A percentile compares a stretch with the other conserved stretches of the same genome.
Evolutionary conservation across 805 yeast genomes (phyloP).

Genomic region (Starmerella stigmatis): DNA sequence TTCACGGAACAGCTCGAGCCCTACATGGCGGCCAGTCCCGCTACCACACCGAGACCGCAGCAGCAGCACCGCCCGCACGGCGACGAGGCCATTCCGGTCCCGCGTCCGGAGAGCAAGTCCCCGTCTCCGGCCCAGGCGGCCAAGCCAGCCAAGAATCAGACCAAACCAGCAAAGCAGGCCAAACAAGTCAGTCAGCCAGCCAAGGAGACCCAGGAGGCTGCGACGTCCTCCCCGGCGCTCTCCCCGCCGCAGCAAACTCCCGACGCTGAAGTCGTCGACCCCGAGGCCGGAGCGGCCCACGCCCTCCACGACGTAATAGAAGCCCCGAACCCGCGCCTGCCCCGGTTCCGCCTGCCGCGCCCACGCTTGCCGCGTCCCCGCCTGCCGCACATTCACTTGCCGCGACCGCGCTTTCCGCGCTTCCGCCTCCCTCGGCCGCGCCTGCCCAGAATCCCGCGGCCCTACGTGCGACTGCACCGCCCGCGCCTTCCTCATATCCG

Average conservation of each 20-base stretch:
- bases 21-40: slow-evolving; percentile 13
- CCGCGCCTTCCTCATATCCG: background rate
- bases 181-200: too few relatives aligned
- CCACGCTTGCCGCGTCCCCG: background rate
- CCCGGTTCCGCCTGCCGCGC: background rate
- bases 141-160: too few relatives aligned
- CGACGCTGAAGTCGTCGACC: slow-evolving; percentile 7
- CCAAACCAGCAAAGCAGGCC: too few relatives aligned
- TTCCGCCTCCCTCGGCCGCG: background rate
- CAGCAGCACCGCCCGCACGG: background rate
- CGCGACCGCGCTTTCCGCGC: slow-evolving; percentile 2
- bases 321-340: background rate
- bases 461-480: background rate
- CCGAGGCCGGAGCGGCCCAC: slow-evolving; percentile 8
- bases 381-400: background rate
- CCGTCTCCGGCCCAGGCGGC: background rate
- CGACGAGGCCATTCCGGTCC: background rate
- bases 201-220: background rate
- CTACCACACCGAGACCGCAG: slow-evolving; percentile 9
- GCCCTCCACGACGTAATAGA: slow-evolving; percentile 7
- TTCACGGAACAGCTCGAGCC: slow-evolving; percentile 22
- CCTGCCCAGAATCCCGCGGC: background rate
- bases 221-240: background rate
- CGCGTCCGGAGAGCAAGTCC: background rate
- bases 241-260: background rate